Conservation (phyloP, 139 green algal species). For the Asterochloris erici region DNA sequence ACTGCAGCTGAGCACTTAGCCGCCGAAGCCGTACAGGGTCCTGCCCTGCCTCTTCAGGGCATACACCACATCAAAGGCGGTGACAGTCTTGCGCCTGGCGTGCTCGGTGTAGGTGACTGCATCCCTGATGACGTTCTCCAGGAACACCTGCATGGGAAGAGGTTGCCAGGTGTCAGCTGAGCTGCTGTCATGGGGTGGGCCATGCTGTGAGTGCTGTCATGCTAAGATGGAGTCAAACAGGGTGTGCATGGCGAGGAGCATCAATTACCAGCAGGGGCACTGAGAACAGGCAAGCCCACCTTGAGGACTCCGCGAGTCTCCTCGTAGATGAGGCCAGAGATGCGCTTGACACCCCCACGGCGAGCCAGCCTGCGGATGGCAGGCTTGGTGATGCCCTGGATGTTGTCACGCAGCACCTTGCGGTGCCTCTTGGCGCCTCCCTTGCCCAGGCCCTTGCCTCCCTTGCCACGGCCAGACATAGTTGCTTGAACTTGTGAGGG, state of each 20-base stretch:
- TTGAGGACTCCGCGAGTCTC: conserved; percentile 61
- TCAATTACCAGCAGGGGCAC: neutral
- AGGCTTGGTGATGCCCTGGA: conserved; percentile 73
- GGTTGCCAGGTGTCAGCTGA: neutral
- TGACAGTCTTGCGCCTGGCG: conserved; percentile 94
- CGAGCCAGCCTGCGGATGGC: conserved; percentile 80
- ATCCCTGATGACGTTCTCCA: conserved; percentile 88
- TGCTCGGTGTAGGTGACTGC: conserved; percentile 98
- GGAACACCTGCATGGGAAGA: neutral
- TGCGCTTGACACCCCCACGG: conserved; percentile 77
- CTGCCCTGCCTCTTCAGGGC: conserved; percentile 93
- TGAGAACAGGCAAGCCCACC: neutral
- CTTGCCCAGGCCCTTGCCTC: conserved; percentile 87
- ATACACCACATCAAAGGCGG: conserved; percentile 93
- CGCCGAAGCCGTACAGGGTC: conserved; percentile 96
- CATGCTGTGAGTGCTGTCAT: neutral
- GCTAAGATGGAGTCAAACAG: neutral
- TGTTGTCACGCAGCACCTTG: conserved; percentile 79
- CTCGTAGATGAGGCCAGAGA: conserved; percentile 88
- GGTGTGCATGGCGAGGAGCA: neutral
- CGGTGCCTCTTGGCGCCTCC: conserved; percentile 86
- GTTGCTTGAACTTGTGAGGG: conserved; percentile 22
- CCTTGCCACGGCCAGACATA: conserved; percentile 93
- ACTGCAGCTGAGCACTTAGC: conserved; percentile 38
- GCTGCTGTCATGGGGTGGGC: neutral